phyloP scores from a whole-genome alignment of 306 rosid species.

The Prunus mira region DNA sequence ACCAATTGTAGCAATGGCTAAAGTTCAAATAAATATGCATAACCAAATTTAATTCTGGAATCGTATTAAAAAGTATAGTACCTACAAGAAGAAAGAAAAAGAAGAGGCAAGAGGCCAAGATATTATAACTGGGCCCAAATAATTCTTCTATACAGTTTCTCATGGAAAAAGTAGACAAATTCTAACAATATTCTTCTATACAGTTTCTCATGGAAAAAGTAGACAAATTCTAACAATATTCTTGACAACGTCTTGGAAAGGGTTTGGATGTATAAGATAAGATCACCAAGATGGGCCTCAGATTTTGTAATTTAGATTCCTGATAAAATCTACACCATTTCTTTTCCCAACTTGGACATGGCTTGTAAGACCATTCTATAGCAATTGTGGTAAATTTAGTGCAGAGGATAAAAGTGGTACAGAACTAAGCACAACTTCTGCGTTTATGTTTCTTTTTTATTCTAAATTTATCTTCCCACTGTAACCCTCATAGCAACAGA shows the following conservation, averaged over 20 bases:
- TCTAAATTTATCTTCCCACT: neutral
- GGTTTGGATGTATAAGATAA: neutral
- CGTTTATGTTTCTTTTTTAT: neutral
- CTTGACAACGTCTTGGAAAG: neutral
- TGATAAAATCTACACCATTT: neutral
- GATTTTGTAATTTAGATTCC: neutral
- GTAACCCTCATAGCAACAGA: neutral
- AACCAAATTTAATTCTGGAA: neutral
- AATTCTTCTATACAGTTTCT: neutral
- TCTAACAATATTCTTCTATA: neutral
- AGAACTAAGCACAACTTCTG: neutral
- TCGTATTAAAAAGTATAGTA: neutral
- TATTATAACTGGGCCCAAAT: neutral
- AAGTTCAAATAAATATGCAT: neutral
- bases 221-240: neutral
- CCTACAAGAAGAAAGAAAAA: no score
- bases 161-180: neutral
- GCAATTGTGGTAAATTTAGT: neutral
- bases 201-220: neutral
- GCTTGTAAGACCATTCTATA: neutral
- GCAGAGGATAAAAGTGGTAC: constrained; percentile 1
- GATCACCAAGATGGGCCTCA: neutral
- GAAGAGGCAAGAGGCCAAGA: neutral
- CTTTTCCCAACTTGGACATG: neutral
- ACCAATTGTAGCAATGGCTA: neutral